Evolutionary conservation across 1,284 basidiomycete genomes (phyloP), one percentile per base, ranked within the genome.

Genomic region (Ganoderma lingzhi): DNA sequence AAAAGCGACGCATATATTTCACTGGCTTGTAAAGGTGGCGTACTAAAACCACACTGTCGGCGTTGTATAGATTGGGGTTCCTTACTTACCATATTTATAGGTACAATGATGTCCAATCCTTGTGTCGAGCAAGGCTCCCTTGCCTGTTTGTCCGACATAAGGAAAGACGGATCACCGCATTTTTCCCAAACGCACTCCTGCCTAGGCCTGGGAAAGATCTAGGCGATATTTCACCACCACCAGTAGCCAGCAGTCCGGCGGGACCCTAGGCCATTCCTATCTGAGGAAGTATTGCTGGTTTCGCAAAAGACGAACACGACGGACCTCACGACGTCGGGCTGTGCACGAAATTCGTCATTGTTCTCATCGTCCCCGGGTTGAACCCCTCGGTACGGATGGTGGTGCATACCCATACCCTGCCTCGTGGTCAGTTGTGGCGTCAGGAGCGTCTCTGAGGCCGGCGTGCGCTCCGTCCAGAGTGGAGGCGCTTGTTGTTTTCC

Each of bases 361-460:
- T 59, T 59, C 35, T 59, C 30, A 10, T 37, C 17, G 10, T 17
- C 30, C 6, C 4, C 10, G 10, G 32, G 17, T 10, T 37, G 9
- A 17, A 30, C 17, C 17, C 19, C 35, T 12, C 17, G 19, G 35
- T 8, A 19, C 35, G 32, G 32, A 5, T 12, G 56, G 3, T 39
- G 17, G 19, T 39, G 53, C 14, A 2, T 23, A 23, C 23, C 23
- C 23, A 23, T 23, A 23, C 8, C 28, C 32, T 28, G 10, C 48
- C 48, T 51, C 23, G 48, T 51, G 48, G 23, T 28, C 6, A 9
- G 48, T 28, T 8, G 56, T 59, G 56, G 56, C 56, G 56, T 59
- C 56, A 59, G 56, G 56, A 39, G 56, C 35, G 32, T 59, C 55
- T 59, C 56, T 30, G 10, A n/a, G 30, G 19, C 56, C 56, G 19